Evolutionary conservation across 2,329 filamentous ascomycete species (phyloP), one percentile per base, ranked within the genome.

Genomic region (Bimuria novae-zelandiae): DNA sequence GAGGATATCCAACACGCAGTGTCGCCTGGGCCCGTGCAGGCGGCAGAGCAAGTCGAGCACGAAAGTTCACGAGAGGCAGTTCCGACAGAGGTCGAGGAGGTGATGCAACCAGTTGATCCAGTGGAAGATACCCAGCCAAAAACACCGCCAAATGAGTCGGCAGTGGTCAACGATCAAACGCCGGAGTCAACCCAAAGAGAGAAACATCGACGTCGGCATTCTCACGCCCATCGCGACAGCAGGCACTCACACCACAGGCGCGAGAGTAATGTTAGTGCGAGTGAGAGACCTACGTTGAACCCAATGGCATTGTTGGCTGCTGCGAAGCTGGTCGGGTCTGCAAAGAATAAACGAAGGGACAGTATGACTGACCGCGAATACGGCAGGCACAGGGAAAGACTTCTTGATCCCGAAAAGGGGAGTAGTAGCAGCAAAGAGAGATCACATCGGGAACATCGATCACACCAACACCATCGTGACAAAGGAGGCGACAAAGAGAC

Each of bases 301-400:
- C 49, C 35, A 1, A 59, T 63, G 23, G 54, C 60, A 8, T 25
- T 65, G 8, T 47, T 69, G 1, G 61, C 61, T 16, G 57, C 58
- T 17, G 47, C 61, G 7, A 69, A 64, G 33, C 41, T 64, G 19
- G 49, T 56, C 25, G 57, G 60, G 12, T 58, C 60, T 19, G 52
- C 60, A 7, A 67, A 59, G 35, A 63, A 55, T 27, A 71, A 67
- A 40, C 63, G 69, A 23, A 63, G 64, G 8, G 69, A 72, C 45
- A 72, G 69, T 47, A 66, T 70, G 30, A 68, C 68, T 3, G 69
- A 70, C 12, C 62, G 63, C 17, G 70, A 73, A 19, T 21, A 56
- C 19, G 49, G 46, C 7, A 60, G 55, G 46, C 60, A 53, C 2
- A 67, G 63, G 47, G 62, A 64, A 10, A 53, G 56, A 32, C 30